Evolutionary conservation across 768 basidiomycete species (phyloP), one percentile per base, ranked within the genome.

Genomic region (Phlegmacium glaucopus): DNA sequence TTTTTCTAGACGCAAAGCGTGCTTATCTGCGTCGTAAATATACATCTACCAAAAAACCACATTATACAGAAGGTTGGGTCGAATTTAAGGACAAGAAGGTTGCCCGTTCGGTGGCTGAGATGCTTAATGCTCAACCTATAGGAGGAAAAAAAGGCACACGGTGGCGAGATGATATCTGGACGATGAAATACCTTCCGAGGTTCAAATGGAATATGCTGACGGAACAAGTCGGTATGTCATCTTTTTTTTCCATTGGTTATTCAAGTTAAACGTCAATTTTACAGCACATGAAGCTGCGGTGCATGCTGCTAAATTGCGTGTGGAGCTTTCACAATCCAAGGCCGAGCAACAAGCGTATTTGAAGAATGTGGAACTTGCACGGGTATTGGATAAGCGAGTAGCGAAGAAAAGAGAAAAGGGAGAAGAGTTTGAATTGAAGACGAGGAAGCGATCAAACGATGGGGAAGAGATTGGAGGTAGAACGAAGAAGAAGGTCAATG

Each of bases 171-270:
- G 96, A 99, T 55, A 84, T 99, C 7, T 99, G 96, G 96, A 97
- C 96, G 47, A 95, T 98, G 93, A 95, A 95, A 63, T 99, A 99
- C 64, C 72, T 99, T 48, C 94, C 94, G 8, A 88, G 83, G 60
- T 99, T 98, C 76, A 96, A 94, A 60, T 99, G 96, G 96, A 84
- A 88, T 67, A 96, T 96, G 95, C 73, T 99, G 49, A 94, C 92
- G 6, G 96, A 98, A 67, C 95, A 97, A 77, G 86, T 99, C 57
- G 93, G 95, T 95, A 62, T 65, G 94, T 77, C 32, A 38, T 32
- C 15, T 36, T 27, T 35, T 45, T 16, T 39, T 15, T 37, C 32
- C 38, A 1, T 15, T 7, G 22, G 22, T 30, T 16, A 25, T 42
- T 17, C 9, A 39, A 16, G 28, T 36, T 35, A 9, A 13, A 30